These are phyloP conservation scores for Penicillium parvum DNA, from an alignment of 495 filamentous ascomycete genomes.

Conservation along the genomic window DNA sequence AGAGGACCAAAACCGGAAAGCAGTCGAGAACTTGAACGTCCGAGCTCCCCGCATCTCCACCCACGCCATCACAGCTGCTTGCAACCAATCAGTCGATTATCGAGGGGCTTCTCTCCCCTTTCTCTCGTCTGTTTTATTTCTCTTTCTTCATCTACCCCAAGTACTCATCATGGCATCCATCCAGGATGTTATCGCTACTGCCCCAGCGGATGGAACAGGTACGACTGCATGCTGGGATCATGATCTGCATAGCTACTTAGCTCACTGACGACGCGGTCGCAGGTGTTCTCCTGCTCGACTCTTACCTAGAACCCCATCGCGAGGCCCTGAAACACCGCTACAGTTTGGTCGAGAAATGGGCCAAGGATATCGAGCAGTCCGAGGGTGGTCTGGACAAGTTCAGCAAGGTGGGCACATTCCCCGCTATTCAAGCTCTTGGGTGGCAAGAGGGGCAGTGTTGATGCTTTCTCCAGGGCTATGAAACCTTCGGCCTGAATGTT, in stretches of 20 bases:
- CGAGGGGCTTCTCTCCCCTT: background rate
- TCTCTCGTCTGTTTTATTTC: background rate
- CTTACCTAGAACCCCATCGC: slow-evolving; percentile 83
- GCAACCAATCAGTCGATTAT: background rate
- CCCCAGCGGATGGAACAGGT: slow-evolving; percentile 21
- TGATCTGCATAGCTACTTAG: background rate
- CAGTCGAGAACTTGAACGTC: slow-evolving; percentile 7
- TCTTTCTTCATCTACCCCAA: background rate
- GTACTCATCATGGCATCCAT: slow-evolving; percentile 8
- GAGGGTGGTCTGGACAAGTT: slow-evolving; percentile 94
- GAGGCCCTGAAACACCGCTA: slow-evolving; percentile 72
- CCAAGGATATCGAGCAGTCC: slow-evolving; percentile 70
- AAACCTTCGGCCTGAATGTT: slow-evolving; percentile 79
- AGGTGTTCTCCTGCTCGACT: slow-evolving; percentile 87
- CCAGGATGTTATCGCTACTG: background rate
- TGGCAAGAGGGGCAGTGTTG: background rate
- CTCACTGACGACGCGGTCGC: background rate
- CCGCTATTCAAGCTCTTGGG: background rate
- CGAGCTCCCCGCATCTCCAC: slow-evolving; percentile 16
- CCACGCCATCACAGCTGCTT: slow-evolving; percentile 5
- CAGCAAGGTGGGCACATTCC: slow-evolving; percentile 54
- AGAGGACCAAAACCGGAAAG: slow-evolving; percentile 8
- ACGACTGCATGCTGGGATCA: background rate
- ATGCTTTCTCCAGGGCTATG: slow-evolving; percentile 54
- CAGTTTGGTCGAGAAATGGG: slow-evolving; percentile 80